phyloP scores from a whole-genome alignment of 768 basidiomycete genomes.

The Boletus edulis region DNA sequence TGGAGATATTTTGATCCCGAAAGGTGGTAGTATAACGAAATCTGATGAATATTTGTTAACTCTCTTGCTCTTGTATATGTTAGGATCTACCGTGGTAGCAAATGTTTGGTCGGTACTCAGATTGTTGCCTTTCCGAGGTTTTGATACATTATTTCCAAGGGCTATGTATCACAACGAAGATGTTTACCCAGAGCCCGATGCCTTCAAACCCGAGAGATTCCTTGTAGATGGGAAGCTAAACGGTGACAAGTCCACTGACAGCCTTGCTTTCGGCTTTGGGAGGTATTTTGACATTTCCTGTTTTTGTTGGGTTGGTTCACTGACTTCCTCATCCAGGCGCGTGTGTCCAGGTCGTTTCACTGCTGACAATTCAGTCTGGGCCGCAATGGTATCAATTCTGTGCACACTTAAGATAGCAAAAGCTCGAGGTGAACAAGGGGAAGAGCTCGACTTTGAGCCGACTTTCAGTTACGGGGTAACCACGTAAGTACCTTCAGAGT shows the following conservation, averaged over 20 bases:
- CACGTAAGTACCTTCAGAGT: not conserved
- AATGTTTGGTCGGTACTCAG: slow-evolving; percentile 18
- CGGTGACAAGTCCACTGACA: not conserved
- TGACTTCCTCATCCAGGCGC: slow-evolving; percentile 12
- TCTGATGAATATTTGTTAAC: not conserved
- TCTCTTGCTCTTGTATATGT: not conserved
- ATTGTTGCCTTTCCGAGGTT: not conserved
- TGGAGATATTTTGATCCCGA: slow-evolving; percentile 22
- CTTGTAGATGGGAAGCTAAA: slow-evolving; percentile 14
- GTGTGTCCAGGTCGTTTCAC: slow-evolving; percentile 33
- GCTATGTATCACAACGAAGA: slow-evolving; percentile 12
- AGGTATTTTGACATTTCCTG: slow-evolving; percentile 9
- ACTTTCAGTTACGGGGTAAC: slow-evolving; percentile 15
- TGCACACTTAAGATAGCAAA: slow-evolving; percentile 26
- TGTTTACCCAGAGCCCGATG: slow-evolving; percentile 17
- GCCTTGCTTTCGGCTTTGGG: slow-evolving; percentile 22
- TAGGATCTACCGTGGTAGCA: slow-evolving; percentile 18
- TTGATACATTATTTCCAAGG: slow-evolving; percentile 8
- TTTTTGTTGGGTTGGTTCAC: not conserved
- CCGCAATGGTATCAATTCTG: slow-evolving; percentile 26
- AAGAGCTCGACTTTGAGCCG: slow-evolving; percentile 20
- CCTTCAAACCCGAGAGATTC: slow-evolving; percentile 34
- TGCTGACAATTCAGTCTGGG: slow-evolving; percentile 32
- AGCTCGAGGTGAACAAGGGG: slow-evolving; percentile 24
- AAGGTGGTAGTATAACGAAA: slow-evolving; percentile 11